These are phyloP conservation scores for Penicillium decumbens DNA, from an alignment of 2,329 filamentous ascomycete species.

Conservation along the genomic window DNA sequence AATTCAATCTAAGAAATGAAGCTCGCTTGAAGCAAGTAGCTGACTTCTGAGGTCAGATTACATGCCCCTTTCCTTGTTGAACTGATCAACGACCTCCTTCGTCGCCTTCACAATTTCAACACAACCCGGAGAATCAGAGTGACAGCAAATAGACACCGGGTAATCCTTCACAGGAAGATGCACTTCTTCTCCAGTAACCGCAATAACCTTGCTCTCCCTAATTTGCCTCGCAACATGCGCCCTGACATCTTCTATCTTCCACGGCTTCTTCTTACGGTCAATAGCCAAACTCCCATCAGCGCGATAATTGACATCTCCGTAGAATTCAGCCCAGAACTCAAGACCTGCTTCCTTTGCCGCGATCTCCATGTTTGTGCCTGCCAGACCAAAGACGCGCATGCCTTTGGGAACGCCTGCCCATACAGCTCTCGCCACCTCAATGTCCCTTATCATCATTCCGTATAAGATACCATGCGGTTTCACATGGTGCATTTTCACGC, in stretches of 20 bases:
- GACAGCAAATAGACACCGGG: background rate
- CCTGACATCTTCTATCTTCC: background rate
- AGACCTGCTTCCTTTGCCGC: slow-evolving; percentile 51
- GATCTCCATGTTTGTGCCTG: slow-evolving; percentile 53
- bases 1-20: too few species aligned
- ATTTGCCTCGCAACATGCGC: background rate
- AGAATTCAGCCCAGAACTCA: slow-evolving; percentile 52
- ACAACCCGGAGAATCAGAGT: background rate
- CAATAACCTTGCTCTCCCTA: background rate
- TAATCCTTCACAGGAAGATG: background rate
- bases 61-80: background rate
- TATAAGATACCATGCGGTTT: slow-evolving; percentile 61
- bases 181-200: background rate
- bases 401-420: slow-evolving; percentile 51
- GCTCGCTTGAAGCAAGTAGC: too few species aligned
- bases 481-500: slow-evolving; percentile 55
- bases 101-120: background rate
- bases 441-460: slow-evolving; percentile 53
- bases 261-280: too few species aligned
- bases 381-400: slow-evolving; percentile 51
- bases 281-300: too few species aligned
- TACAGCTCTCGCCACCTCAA: slow-evolving; percentile 50
- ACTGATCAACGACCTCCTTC: background rate
- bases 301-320: slow-evolving; percentile 43
- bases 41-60: too few species aligned